Conservation (phyloP, 148 eudicot genomes). For the Silene latifolia region DNA sequence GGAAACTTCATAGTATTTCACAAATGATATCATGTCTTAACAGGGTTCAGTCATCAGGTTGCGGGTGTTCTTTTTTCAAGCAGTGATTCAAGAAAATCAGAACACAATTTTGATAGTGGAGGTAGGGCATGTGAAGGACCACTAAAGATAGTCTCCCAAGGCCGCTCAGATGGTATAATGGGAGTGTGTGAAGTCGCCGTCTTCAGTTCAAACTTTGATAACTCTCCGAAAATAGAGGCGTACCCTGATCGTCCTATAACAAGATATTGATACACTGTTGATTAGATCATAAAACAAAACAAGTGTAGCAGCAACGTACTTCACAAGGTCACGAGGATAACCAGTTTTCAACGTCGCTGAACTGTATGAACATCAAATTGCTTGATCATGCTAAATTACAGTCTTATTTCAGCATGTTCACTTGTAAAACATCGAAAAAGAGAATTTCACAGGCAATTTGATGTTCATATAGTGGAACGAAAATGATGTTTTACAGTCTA, state of each 20-base stretch:
- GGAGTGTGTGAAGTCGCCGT: constrained; percentile 19
- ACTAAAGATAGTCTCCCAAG: constrained; percentile 74
- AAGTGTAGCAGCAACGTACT: too few species aligned
- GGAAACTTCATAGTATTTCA: background rate
- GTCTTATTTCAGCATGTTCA: too few species aligned
- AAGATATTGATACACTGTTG: background rate
- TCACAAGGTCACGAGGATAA: too few species aligned
- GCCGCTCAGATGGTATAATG: constrained; percentile 49
- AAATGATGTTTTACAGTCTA: too few species aligned
- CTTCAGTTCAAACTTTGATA: constrained; percentile 54
- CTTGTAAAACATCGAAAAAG: too few species aligned
- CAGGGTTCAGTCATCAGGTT: constrained; percentile 9
- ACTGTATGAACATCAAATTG: too few species aligned
- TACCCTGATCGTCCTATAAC: constrained; percentile 56
- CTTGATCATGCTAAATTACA: too few species aligned
- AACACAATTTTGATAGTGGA: constrained; percentile 71
- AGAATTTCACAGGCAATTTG: too few species aligned
- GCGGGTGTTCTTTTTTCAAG: constrained; percentile 59
- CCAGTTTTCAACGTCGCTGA: too few species aligned
- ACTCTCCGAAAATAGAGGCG: constrained; percentile 69
- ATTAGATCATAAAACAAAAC: background rate
- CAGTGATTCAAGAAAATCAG: constrained; percentile 69
- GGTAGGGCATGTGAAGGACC: constrained; percentile 81
- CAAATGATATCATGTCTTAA: background rate
- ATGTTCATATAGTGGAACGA: too few species aligned